Evolutionary conservation across 495 filamentous ascomycete species (phyloP), one percentile per base, ranked within the genome.

Genomic region (Xeromyces bisporus): DNA sequence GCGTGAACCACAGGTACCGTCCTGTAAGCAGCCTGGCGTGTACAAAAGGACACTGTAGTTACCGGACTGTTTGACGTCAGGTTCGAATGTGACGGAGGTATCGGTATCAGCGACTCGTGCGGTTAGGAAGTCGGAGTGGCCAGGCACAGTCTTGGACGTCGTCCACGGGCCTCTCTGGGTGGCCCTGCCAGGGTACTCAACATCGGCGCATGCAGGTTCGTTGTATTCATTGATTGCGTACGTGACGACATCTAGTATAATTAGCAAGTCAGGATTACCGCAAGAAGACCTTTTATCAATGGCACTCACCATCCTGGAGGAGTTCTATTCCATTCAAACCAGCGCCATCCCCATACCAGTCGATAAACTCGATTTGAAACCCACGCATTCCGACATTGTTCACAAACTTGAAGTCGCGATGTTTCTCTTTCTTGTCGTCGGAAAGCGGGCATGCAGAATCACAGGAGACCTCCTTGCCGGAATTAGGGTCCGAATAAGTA

Each of bases 321-420:
- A 99, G 52, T 54, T 96, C 72, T 31, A 99, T 76, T 5, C 87
- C 85, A 51, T 81, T 68, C 20, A 99, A 55, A 16, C 89, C 89
- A 32, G 77, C 91, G 32, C 89, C 89, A 34, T 51, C 53, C 28
- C 91, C 89, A 48, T 93, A 93, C 65, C 73, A 94, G 20, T 59
- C 75, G 13, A 74, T 73, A 31, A 99, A 73, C 43, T 93, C 80
- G 28, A 99, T 67, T 37, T 75, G 67, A 46, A 99, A 83, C n/a
- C 64, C 68, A 41, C 71, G 73, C 86, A 94, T 94, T 23, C 81
- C 85, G 37, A 96, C 69, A 4, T 46, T 49, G 47, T 94, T 92
- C 23, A 89, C 80, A 41, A 99, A 89, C 27, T 66, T 62, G 51
- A 96, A 99, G 37, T 99, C 89, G 48, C 93, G 83, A 33, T 71